Evolutionary conservation across 306 rosid genomes (phyloP), one percentile per base, ranked within the genome.

Genomic region (Trifolium pratense): DNA sequence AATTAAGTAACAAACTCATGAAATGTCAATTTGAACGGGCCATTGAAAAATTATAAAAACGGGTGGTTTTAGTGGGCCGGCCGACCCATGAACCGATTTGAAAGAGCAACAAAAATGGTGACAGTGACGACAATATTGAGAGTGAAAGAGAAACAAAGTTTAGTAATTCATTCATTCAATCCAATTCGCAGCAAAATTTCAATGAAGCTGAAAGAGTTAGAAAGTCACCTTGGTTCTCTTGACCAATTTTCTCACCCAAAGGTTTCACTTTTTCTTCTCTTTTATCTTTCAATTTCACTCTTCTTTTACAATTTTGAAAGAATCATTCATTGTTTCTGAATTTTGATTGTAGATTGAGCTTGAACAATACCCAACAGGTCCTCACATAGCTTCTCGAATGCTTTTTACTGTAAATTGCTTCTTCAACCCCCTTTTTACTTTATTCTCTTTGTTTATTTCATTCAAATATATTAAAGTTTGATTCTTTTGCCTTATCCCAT

Each of bases 321-420:
- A 66, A 23, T 64, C 6, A 39, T 2, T 69, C 34, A 31, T 51
- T 29, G 32, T 29, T 26, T 26, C 5, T 26, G 31, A 26, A 26
- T 26, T 26, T 55, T 75, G 43, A 10, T 57, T 42, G 72, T 87
- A 89, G 98, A 76, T 80, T 59, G 92, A 91, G 71, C 89, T 91
- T 75, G 98, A 94, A 40, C 98, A 94, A 80, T 94, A 94, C 68
- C 96, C 98, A 73, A 94, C 98, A 7, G 98, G 97, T 68, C 90
- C 96, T 62, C 98, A 94, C 80, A 89, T 94, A 64, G 95, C 98
- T 78, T 89, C 97, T 83, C 92, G 98, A 79, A 84, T 91, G 95
- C 83, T 94, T 36, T 94, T 61, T 86, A 89, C 92, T 55, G 96
- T 91, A 84, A 23, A 25, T 29, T 67, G 0, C 36, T 63, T 0